Base-by-base conservation (phyloP, 192 early-diverging fungal species). In the Globomyces pollinis-pini region DNA sequence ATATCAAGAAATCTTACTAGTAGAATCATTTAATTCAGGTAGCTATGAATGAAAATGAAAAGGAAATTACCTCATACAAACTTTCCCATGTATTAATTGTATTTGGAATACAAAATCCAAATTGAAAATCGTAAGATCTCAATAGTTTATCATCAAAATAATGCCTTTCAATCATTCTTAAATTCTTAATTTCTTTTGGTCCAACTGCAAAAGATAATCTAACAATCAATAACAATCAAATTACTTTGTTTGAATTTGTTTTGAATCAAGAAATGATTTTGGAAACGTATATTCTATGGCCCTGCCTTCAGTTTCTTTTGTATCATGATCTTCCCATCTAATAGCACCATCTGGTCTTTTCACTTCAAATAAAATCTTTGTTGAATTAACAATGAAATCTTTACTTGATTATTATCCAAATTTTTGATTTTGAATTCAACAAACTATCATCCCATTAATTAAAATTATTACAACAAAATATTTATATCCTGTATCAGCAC, bases 71-170 rank as follows among this genome's bases (percentile, higher is more conserved):
- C 63, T 63, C 63, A 53, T 79, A 82, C 13, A 78, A 58, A 38
- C 47, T 68, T 44, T 82, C 76, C 73, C 73, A 80, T 0, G 69
- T 78, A 52, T 82, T 82, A 23, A 75, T 61, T 42, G 63, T 73
- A 20, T 71, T 71, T 20, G 80, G 80, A 43, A 82, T 81, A 62
- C 79, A 78, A 58, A 79, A 82, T 35, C 80, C 80, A 69, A 82
- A 82, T 11, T 31, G 42, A 49, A 82, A 82, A 36, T 82, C 80
- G 62, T 77, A 82, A 2, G 65, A 68, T 41, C 79, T 74, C 36
- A 82, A 39, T 18, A 82, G 61, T 38, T 62, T 66, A 51, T 70
- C 65, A 42, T 66, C 67, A 39, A 76, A 82, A 59, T 81, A 81
- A 29, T 79, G 76, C 18, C 70, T 52, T 55, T 79, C 76, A 38